These are phyloP conservation scores for Russula abietina DNA, from an alignment of 768 basidiomycete species.

Conservation along the genomic window DNA sequence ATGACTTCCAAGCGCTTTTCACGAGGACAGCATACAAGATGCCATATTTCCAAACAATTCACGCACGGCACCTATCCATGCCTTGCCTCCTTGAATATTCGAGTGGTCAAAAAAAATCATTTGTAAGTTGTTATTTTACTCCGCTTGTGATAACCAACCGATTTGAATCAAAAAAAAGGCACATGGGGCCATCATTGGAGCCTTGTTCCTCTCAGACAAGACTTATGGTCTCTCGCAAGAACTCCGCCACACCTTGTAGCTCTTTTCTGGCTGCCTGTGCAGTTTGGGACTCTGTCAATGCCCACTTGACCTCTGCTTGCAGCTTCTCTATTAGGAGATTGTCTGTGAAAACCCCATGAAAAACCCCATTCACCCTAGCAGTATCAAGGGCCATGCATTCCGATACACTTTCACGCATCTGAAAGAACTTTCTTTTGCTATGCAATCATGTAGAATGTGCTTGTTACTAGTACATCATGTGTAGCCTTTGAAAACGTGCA, in stretches of 20 bases:
- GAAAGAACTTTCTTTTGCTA: no score
- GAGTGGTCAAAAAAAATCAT: conserved; percentile 56
- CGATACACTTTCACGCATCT: no score
- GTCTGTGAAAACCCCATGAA: no score
- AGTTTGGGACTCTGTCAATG: no score
- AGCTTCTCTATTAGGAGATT: no score
- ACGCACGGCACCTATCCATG: conserved; percentile 71
- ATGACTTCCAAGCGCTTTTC: conserved; percentile 84
- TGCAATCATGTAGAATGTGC: no score
- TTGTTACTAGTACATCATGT: no score
- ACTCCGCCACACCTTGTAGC: conserved; percentile 59
- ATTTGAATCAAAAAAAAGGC: conserved; percentile 38
- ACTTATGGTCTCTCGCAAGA: conserved; percentile 55
- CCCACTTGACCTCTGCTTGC: no score
- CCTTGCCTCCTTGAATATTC: conserved; percentile 75
- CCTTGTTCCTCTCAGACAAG: conserved; percentile 57
- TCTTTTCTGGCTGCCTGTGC: no score
- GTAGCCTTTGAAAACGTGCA: no score
- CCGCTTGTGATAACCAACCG: not conserved
- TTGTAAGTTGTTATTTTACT: conserved; percentile 44
- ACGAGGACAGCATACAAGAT: conserved; percentile 63
- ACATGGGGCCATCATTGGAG: conserved; percentile 66
- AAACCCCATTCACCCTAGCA: no score
- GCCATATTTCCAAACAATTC: conserved; percentile 61
- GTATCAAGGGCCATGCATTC: no score